Evolutionary conservation across 1,284 basidiomycete species (phyloP).

Genomic region (Pseudozyma flocculosa): DNA sequence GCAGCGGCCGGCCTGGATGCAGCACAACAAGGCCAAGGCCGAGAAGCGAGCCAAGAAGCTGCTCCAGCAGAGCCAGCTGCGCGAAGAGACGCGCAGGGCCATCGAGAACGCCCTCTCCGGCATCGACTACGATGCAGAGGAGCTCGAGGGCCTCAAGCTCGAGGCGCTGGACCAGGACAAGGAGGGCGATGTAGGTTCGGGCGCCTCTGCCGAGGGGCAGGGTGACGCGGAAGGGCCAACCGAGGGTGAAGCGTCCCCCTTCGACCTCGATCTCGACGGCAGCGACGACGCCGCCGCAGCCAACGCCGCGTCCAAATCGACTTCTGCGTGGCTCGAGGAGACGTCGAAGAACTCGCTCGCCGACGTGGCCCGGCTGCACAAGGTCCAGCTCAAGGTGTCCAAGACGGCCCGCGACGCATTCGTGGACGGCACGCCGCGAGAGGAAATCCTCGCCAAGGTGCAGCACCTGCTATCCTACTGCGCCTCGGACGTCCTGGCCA

Average conservation of each 20-base stretch:
- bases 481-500: slow-evolving; percentile 78
- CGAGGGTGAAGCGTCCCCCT: background rate
- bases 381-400: slow-evolving; percentile 71
- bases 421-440: slow-evolving; percentile 63
- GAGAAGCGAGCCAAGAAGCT: slow-evolving; percentile 62
- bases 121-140: slow-evolving; percentile 31
- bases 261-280: slow-evolving; percentile 2
- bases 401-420: slow-evolving; percentile 81
- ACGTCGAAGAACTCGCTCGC: slow-evolving; percentile 88
- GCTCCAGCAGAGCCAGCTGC: slow-evolving; percentile 42
- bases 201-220: background rate
- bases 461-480: slow-evolving; percentile 84
- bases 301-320: slow-evolving; percentile 5
- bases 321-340: slow-evolving; percentile 76
- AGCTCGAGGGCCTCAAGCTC: slow-evolving; percentile 38
- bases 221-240: too few species aligned
- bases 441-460: slow-evolving; percentile 70
- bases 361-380: slow-evolving; percentile 89
- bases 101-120: slow-evolving; percentile 37
- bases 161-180: slow-evolving; percentile 16
- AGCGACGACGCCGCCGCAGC: background rate
- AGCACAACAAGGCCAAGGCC: slow-evolving; percentile 68
- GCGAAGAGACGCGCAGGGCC: slow-evolving; percentile 55
- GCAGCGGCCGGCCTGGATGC: slow-evolving; percentile 89
- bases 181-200: background rate